A percentile compares a stretch with the other conserved stretches of the same genome.
Conservation (phyloP, 2,329 filamentous ascomycete genomes). For the Dothideomycetes sp. region DNA sequence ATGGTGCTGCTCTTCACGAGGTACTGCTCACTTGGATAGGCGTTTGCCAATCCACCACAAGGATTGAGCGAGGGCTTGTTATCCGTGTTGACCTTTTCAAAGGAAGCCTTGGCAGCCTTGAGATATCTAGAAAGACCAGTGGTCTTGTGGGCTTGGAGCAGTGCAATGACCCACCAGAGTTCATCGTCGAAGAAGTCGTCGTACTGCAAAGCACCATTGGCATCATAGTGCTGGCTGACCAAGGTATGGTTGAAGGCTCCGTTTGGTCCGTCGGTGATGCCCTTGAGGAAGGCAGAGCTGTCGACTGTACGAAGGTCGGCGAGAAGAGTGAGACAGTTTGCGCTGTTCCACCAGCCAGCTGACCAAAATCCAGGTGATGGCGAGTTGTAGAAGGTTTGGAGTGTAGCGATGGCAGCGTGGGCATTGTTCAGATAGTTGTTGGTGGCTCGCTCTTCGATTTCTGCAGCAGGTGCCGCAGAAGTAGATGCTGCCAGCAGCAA, state of each 20-base stretch:
- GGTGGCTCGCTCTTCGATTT: background rate
- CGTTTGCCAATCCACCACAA: slow-evolving; percentile 34
- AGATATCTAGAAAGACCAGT: slow-evolving; percentile 39
- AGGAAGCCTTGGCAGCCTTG: slow-evolving; percentile 40
- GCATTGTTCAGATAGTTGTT: slow-evolving; percentile 8
- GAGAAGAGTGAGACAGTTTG: slow-evolving; percentile 12
- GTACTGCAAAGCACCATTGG: slow-evolving; percentile 5
- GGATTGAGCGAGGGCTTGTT: slow-evolving; percentile 33
- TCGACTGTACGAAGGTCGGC: slow-evolving; percentile 13
- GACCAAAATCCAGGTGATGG: slow-evolving; percentile 6
- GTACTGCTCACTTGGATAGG: slow-evolving; percentile 36
- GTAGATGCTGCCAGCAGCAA: slow-evolving; percentile 10
- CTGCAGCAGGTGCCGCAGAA: slow-evolving; percentile 6
- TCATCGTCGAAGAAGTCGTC: slow-evolving; percentile 45
- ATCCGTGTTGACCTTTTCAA: slow-evolving; percentile 35
- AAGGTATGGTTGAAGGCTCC: slow-evolving; percentile 11
- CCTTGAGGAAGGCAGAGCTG: slow-evolving; percentile 9
- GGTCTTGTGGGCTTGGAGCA: slow-evolving; percentile 47
- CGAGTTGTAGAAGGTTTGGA: slow-evolving; percentile 13
- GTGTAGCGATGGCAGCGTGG: slow-evolving; percentile 9
- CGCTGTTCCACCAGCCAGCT: slow-evolving; percentile 15
- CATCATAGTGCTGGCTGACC: slow-evolving; percentile 1
- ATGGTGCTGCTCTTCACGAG: slow-evolving; percentile 45
- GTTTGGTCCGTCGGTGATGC: slow-evolving; percentile 8
- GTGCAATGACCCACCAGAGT: slow-evolving; percentile 45